phyloP scores from a whole-genome alignment of 1,139 yeast genomes.

The Pichia sp. region DNA sequence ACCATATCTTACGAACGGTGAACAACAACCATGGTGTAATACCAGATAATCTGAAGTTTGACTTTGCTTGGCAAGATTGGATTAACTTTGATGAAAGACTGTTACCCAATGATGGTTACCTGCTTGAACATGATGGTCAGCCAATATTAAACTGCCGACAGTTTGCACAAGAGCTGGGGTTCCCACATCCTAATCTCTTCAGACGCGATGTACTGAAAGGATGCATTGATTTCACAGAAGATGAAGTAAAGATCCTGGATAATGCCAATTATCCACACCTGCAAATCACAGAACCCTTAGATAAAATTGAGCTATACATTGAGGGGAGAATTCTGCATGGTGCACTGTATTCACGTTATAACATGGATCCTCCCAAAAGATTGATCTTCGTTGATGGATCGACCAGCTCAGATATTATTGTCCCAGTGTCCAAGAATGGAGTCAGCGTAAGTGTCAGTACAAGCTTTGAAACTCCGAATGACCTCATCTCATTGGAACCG shows the following conservation, averaged over 20 bases:
- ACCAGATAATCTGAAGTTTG: constrained; percentile 9
- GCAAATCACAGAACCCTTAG: constrained; percentile 14
- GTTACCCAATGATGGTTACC: constrained; percentile 17
- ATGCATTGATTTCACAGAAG: constrained; percentile 14
- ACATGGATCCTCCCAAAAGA: constrained; percentile 20
- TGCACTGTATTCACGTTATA: constrained; percentile 20
- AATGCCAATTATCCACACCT: constrained; percentile 18
- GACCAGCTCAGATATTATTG: constrained; percentile 4
- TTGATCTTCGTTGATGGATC: constrained; percentile 18
- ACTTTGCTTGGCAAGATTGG: constrained; percentile 27
- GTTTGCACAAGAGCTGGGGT: constrained; percentile 15
- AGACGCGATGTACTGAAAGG: background rate
- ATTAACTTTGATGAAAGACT: constrained; percentile 21
- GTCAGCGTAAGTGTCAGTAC: too few species aligned
- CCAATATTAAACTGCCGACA: constrained; percentile 16
- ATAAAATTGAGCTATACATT: constrained; percentile 10
- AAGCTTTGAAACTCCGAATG: too few species aligned
- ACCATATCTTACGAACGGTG: background rate
- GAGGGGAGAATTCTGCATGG: constrained; percentile 24
- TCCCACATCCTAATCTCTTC: constrained; percentile 2
- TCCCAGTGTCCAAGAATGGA: too few species aligned
- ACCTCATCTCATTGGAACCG: too few species aligned
- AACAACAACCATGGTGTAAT: background rate
- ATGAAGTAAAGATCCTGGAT: constrained; percentile 10
- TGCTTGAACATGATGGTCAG: constrained; percentile 7